These are phyloP conservation scores for Alliaria petiolata DNA, from an alignment of 345 rosid genomes.

Conservation along the genomic window DNA sequence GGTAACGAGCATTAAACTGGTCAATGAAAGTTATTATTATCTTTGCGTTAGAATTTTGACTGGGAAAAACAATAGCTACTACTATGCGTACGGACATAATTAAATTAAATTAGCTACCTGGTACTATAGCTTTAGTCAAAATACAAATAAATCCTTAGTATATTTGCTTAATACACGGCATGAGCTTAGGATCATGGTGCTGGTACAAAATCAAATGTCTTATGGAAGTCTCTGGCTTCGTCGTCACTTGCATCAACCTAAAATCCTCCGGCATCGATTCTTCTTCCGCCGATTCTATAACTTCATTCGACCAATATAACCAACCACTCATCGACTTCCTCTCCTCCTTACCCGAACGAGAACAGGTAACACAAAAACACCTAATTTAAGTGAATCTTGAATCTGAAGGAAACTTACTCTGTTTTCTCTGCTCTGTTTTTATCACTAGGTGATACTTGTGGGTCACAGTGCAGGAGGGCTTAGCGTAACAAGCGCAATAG, in stretches of 20 bases:
- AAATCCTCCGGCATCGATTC: slow-evolving; percentile 60
- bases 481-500: slow-evolving; percentile 60
- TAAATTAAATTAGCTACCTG: slow-evolving; percentile 2
- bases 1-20: neutral
- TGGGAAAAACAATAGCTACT: neutral
- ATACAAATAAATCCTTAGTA: neutral
- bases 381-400: neutral
- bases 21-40: neutral
- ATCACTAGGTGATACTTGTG: slow-evolving; percentile 66
- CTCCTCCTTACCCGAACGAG: slow-evolving; percentile 49
- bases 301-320: slow-evolving; percentile 67
- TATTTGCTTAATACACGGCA: slow-evolving; percentile 78
- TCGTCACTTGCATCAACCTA: slow-evolving; percentile 80
- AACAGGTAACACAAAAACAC: slow-evolving; percentile 43
- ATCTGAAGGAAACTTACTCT: slow-evolving; percentile 16
- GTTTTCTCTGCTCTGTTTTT: slow-evolving; percentile 2
- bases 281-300: slow-evolving; percentile 44
- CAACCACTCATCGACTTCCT: slow-evolving; percentile 66
- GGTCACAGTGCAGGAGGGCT: slow-evolving; percentile 97
- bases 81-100: neutral
- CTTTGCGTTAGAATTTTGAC: neutral
- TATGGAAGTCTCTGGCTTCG: slow-evolving; percentile 73
- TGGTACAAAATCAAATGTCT: slow-evolving; percentile 81
- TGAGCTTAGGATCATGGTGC: slow-evolving; percentile 86
- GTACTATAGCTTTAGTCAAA: neutral